Evolutionary conservation across 495 filamentous ascomycete genomes (phyloP), one percentile per base, ranked within the genome.

Genomic region (Daldinia decipiens): DNA sequence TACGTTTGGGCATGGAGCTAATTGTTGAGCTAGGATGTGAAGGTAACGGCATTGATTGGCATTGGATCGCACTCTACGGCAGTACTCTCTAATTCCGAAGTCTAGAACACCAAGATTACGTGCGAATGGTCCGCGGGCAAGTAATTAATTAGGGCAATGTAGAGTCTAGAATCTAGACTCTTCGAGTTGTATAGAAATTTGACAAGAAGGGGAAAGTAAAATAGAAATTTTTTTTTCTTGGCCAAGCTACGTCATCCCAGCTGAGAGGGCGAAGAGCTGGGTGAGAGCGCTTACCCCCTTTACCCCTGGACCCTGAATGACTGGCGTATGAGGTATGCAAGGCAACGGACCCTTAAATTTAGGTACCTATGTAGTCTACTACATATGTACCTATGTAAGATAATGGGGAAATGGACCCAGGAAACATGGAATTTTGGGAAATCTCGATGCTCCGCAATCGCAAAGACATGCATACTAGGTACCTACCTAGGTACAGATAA

Each of bases 381-480:
- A 27, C 3, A 0, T 27, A 27, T 4, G 3, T 27, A 57, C 65
- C 54, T n/a, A n/a, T n/a, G n/a, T n/a, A n/a, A n/a, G n/a, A n/a
- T n/a, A n/a, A n/a, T n/a, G n/a, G 70, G 62, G 58, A 61, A 69
- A 69, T 47, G 26, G 12, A 4, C 21, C 60, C 19, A 60, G 38
- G 60, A n/a, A 32, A 43, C 32, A 73, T 73, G 65, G 65, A 38
- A 26, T 69, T 73, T 19, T 68, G 21, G 39, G 31, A 50, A 68
- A 72, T 68, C 45, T 64, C 63, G 59, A 72, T 72, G 39, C 59
- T 68, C 70, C 70, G 64, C 59, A 64, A 72, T 64, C 64, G 64
- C 59, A 67, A 72, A 68, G 40, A 5, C 24, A 21, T 31, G 26
- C 36, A 36, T 26, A 24, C 21, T 24, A 24, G 21, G 21, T 24